Base-by-base conservation (phyloP, 225 moss, liverwort and hornwort species). In the Rhytidiadelphus loreus region DNA sequence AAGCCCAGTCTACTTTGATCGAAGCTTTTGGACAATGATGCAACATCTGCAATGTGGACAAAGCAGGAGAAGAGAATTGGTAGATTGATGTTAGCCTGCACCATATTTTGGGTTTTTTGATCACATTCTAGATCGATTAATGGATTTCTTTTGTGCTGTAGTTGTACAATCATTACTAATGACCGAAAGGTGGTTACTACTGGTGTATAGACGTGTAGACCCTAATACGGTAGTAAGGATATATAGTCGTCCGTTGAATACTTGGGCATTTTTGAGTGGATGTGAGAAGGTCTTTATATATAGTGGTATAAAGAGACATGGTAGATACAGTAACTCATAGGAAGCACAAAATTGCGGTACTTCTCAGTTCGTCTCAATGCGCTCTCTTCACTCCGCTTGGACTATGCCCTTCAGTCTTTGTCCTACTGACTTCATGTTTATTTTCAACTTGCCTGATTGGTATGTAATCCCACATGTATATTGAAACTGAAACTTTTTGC, bases 1-100 rank as follows among this genome's bases (percentile, higher is more conserved):
- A 95, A 92, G 89, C 95, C 98, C 81, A 89, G 94, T 83, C 89
- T 98, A 53, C 85, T 92, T 32, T 89, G 86, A 91, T 83, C 28
- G 66, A 83, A 86, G 72, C 64, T 72, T 61, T 63, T 48, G 56
- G 72, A 82, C 44, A 53, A 33, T 77, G 74, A 77, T 82, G 58
- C 89, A 85, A 65, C 85, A 87, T 48, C 44, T 76, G 81, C 81
- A 70, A 39, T 43, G 77, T 79, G 86, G 79, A 53, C 32, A 80
- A 69, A 85, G 88, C 55, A 89, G 83, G 83, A 86, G 83, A 66
- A 48, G 83, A 50, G 76, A 84, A 62, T 79, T 56, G 80, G 62
- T 78, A 83, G 77, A 82, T 82, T 72, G 83, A 78, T 84, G 66
- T 82, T 43, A 70, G 57, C 46, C 48, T 69, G 85, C 92, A 88